Percentiles rank a stretch among this genome's conserved stretches.
These are phyloP conservation scores for Forsythia viridissima DNA, from an alignment of 257 asterid genomes.

Conservation along the genomic window DNA sequence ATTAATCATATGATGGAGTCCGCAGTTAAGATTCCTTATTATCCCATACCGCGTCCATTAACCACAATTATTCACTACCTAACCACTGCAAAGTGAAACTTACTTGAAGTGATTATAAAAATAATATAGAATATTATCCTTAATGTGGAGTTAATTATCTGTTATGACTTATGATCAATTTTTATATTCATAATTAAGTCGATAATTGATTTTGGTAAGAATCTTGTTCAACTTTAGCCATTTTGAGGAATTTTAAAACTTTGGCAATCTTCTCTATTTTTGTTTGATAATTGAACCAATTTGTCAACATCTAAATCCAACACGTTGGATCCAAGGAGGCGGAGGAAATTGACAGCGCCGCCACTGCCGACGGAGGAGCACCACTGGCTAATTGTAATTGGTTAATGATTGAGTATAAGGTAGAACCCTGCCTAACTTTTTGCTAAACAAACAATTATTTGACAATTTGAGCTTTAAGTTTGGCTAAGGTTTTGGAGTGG, in stretches of 20 bases:
- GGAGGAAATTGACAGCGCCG: conserved; percentile 10
- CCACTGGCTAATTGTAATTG: conserved; percentile 26
- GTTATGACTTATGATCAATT: too few relatives aligned
- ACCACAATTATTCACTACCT: background rate
- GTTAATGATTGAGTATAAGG: conserved; percentile 24
- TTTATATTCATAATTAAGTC: too few relatives aligned
- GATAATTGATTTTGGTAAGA: background rate
- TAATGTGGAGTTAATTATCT: too few relatives aligned
- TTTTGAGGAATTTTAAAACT: background rate
- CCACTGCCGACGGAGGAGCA: conserved; percentile 18
- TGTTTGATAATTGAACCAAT: background rate
- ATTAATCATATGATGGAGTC: background rate
- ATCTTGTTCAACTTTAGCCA: background rate
- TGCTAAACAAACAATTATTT: conserved; percentile 21
- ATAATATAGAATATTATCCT: background rate
- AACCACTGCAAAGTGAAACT: background rate
- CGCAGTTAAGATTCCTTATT: conserved; percentile 7
- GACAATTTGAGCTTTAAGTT: conserved; percentile 14
- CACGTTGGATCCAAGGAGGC: conserved; percentile 2
- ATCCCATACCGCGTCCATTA: background rate
- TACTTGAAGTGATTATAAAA: background rate
- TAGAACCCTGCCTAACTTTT: conserved; percentile 38
- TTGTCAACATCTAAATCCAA: background rate
- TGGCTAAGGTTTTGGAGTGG: conserved; percentile 23
- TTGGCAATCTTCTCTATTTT: background rate